Evolutionary conservation across 208 protist genomes (phyloP), one percentile per base, ranked within the genome.

Genomic region (Trypanosoma grayi): DNA sequence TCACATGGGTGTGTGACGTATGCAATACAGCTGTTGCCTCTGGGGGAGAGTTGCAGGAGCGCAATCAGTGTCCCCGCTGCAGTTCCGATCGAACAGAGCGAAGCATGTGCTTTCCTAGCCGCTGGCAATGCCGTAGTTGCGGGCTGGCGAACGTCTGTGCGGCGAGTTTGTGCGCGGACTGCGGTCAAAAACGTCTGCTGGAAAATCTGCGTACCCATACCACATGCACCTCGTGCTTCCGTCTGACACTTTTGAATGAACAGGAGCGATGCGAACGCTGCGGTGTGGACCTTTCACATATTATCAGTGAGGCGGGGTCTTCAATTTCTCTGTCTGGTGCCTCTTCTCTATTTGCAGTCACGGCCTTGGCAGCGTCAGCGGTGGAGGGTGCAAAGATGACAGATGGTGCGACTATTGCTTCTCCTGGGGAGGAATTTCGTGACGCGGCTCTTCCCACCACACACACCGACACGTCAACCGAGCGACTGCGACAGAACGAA

Each of bases 1-100:
- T 84, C 31, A 77, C 73, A 58, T 94, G 88, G 88, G 48, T 92
- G 28, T 94, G 88, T 60, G 78, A 82, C 36, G 48, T 94, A n/a
- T 94, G 88, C 65, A 69, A 71, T 25, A 83, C 76, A 2, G 47
- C 68, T 2, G 80, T 92, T 13, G 66, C 70, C 36, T 85, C 81
- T 2, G 85, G 85, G 11, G 81, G 80, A 7, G 80, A 75, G n/a
- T 31, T 87, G 13, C 76, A 73, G 2, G 75, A 81, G 13, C 54
- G 69, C 5, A 61, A 20, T 11, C 64, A 78, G 24, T 94, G 88
- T 57, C 79, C 85, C 8, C 70, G 62, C 27, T 94, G 88, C 61
- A 46, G 43, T 25, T 37, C 72, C 2, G 55, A 64, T 28, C 66
- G 85, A 8, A 55, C 58, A 10, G 33, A 28, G 2, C 46, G 66